Evolutionary conservation across 192 early-diverging fungal species (phyloP).

Genomic region (Lunasporangiospora selenospora): DNA sequence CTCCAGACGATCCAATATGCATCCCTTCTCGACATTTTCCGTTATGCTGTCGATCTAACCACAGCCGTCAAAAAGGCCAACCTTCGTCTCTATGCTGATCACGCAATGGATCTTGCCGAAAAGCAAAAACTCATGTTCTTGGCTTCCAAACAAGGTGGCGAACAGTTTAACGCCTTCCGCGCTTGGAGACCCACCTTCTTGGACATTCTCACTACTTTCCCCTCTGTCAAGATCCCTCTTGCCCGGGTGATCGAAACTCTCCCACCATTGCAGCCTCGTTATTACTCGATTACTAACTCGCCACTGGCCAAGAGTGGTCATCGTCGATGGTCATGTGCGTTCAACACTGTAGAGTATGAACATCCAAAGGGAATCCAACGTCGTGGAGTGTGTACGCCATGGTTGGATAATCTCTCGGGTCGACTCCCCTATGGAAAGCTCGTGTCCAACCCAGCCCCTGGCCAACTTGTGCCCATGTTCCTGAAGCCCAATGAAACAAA

Average conservation of each 20-base stretch:
- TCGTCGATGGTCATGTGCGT: slow-evolving; percentile 74
- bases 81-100: slow-evolving; percentile 84
- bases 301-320: slow-evolving; percentile 56
- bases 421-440: slow-evolving; percentile 26
- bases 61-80: slow-evolving; percentile 79
- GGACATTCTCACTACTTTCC: slow-evolving; percentile 84
- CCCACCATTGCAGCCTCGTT: slow-evolving; percentile 82
- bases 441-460: slow-evolving; percentile 4
- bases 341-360: slow-evolving; percentile 84
- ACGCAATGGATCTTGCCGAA: slow-evolving; percentile 71
- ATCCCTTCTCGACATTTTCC: slow-evolving; percentile 69
- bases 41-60: slow-evolving; percentile 79
- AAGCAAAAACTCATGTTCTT: slow-evolving; percentile 81
- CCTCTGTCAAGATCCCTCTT: slow-evolving; percentile 72
- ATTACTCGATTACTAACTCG: slow-evolving; percentile 86
- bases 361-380: slow-evolving; percentile 48
- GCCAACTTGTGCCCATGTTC: slow-evolving; percentile 56
- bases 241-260: slow-evolving; percentile 78
- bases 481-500: slow-evolving; percentile 60
- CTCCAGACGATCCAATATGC: slow-evolving; percentile 51
- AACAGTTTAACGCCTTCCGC: slow-evolving; percentile 71
- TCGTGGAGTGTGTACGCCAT: slow-evolving; percentile 81
- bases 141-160: slow-evolving; percentile 76
- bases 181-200: slow-evolving; percentile 75
- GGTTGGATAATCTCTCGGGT: slow-evolving; percentile 74